Conservation (phyloP, 176 grass and related monocot species). For the maize (Zea mays) region DNA sequence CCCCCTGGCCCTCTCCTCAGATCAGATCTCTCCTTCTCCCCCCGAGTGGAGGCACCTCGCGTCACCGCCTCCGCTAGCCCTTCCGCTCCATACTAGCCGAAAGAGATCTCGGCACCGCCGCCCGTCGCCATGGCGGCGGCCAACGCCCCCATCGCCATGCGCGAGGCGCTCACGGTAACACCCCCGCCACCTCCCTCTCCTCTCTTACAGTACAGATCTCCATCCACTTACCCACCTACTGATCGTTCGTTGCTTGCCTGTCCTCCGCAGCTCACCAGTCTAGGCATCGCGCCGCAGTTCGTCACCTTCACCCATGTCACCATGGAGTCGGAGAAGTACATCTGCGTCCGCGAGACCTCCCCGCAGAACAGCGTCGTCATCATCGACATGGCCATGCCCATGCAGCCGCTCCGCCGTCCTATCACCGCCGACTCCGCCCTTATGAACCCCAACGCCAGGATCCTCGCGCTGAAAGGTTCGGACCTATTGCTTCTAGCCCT, state of each 20-base stretch:
- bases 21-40: constrained; percentile 40
- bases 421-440: background rate
- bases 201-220: background rate
- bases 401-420: too few species aligned
- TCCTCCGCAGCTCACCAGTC: constrained; percentile 68
- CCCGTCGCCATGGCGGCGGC: constrained; percentile 81
- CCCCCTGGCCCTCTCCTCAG: background rate
- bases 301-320: constrained; percentile 97
- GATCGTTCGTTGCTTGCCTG: too few species aligned
- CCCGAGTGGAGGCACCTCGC: background rate
- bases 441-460: constrained; percentile 92
- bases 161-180: constrained; percentile 81
- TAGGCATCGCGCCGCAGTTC: constrained; percentile 92
- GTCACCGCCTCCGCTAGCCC: background rate
- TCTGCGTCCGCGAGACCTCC: constrained; percentile 25
- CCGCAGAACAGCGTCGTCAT: too few species aligned
- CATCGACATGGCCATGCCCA: too few species aligned
- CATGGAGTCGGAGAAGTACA: constrained; percentile 98
- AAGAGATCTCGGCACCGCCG: constrained; percentile 33
- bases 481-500: too few species aligned
- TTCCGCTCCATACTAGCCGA: background rate
- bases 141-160: constrained; percentile 91
- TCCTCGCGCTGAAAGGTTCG: constrained; percentile 94
- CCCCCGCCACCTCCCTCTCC: background rate
- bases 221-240: background rate